phyloP scores from a whole-genome alignment of 257 asterid species.

The Jasminum sambac region DNA sequence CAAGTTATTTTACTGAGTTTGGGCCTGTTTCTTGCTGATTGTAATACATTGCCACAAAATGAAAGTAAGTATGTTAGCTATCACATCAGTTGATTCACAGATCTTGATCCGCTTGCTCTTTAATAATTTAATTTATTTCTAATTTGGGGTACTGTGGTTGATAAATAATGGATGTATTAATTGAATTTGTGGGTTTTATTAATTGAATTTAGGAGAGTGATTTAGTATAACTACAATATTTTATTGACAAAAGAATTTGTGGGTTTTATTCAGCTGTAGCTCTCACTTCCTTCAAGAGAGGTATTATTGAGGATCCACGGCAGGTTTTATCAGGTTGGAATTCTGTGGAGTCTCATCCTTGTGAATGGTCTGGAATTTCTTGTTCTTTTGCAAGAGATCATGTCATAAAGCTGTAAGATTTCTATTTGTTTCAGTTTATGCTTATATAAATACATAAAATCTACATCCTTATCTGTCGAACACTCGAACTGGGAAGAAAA shows the following conservation, averaged over 20 bases:
- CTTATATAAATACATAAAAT: background rate
- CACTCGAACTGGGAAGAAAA: background rate
- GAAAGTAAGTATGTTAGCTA: constrained; percentile 50
- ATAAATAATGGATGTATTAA: constrained; percentile 21
- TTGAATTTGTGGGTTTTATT: constrained; percentile 9
- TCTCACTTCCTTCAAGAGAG: constrained; percentile 77
- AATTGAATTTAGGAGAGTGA: constrained; percentile 13
- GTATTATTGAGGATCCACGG: constrained; percentile 83
- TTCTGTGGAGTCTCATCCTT: constrained; percentile 73
- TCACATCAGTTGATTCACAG: constrained; percentile 26
- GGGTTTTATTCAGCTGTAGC: constrained; percentile 62
- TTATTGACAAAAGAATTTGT: constrained; percentile 18
- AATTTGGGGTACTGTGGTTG: background rate
- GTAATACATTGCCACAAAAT: constrained; percentile 52
- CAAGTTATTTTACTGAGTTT: constrained; percentile 45
- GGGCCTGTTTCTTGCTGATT: constrained; percentile 39
- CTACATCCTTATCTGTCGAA: background rate
- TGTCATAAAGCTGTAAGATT: constrained; percentile 79
- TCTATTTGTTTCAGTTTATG: background rate
- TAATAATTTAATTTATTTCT: background rate
- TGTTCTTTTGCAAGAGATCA: constrained; percentile 71
- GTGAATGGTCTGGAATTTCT: constrained; percentile 73
- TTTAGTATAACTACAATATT: background rate
- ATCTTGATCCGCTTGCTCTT: constrained; percentile 43
- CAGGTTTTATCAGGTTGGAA: constrained; percentile 82